Evolutionary conservation across 2,329 filamentous ascomycete species (phyloP).

Genomic region (Xylariaceae sp.): DNA sequence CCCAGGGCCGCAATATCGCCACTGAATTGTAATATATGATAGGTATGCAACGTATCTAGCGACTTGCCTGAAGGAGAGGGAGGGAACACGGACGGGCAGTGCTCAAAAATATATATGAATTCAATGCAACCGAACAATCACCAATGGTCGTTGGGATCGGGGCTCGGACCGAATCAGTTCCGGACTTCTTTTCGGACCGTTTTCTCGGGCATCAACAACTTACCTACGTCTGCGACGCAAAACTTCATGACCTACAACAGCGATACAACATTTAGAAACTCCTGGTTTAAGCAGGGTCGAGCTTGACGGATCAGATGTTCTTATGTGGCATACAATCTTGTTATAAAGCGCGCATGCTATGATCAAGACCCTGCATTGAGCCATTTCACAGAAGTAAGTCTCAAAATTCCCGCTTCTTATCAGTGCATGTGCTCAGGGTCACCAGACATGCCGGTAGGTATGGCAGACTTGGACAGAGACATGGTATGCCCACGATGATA

Average conservation of each 20-base stretch:
- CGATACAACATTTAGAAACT: neutral
- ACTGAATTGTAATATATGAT: neutral
- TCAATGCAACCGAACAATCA: neutral
- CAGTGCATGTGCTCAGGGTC: neutral
- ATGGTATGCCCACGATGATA: neutral
- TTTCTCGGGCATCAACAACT: slow-evolving; percentile 6
- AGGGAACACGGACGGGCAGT: neutral
- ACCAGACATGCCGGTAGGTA: neutral
- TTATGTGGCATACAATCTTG: neutral
- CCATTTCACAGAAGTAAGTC: neutral
- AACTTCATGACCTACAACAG: neutral
- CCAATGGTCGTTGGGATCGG: neutral
- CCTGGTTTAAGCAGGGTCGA: neutral
- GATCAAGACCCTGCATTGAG: neutral
- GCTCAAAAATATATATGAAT: neutral
- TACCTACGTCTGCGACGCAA: neutral
- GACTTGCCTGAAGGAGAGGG: neutral
- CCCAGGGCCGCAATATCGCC: neutral
- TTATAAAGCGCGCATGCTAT: slow-evolving; percentile 6
- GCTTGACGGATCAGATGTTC: neutral
- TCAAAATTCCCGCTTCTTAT: slow-evolving; percentile 3
- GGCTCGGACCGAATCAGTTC: slow-evolving; percentile 16
- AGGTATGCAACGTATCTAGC: neutral
- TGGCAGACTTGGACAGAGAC: neutral
- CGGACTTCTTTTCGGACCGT: slow-evolving; percentile 17